Evolutionary conservation across 352 stramenopile species (phyloP), one percentile per base, ranked within the genome.

Genomic region (Elongisporangium prolatum): DNA sequence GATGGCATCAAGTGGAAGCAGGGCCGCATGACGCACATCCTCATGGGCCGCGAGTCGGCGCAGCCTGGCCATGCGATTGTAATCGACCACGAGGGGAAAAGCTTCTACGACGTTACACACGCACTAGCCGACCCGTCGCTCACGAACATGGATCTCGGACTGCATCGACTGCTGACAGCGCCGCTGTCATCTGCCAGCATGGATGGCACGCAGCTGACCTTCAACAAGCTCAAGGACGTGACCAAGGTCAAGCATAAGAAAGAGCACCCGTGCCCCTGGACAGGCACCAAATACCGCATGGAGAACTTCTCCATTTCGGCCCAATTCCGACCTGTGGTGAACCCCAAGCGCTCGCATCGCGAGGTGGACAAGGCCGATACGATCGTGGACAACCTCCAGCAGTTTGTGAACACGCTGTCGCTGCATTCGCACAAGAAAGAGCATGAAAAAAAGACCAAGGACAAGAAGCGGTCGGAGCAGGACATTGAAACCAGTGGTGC

Each of bases 1-100:
- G 80, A 93, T 25, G 78, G 83, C 11, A 61, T 91, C 50, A 85
- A 87, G 55, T 88, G 84, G 75, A 91, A 88, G 59, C 80, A 80
- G 58, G 80, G 81, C 24, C 68, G 64, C 18, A 80, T 91, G 71
- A 88, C 79, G 52, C 77, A 93, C 57, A 63, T 89, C n/a, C 89
- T 82, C 58, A 67, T 85, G 24, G 80, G 79, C 2, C 59, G 74
- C 2, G 56, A 61, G 21, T 60, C 61, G 10, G 55, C 62, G 18
- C 67, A 59, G 1, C 47, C 57, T 10, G 72, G 78, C 11, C 77
- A 85, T 48, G 80, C 75, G 1, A 70, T 88, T 18, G 68, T 91
- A 2, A 54, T 91, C 11, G 79, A 93, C 56, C 80, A 88, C 51
- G 74, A 86, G 17, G 71, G 61, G 6, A 68, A 80, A 25, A 62